Percentiles rank a stretch among this genome's conserved stretches.
Conservation (phyloP, 441 rosid genomes). For the Pelargonium myrrhifolium region DNA sequence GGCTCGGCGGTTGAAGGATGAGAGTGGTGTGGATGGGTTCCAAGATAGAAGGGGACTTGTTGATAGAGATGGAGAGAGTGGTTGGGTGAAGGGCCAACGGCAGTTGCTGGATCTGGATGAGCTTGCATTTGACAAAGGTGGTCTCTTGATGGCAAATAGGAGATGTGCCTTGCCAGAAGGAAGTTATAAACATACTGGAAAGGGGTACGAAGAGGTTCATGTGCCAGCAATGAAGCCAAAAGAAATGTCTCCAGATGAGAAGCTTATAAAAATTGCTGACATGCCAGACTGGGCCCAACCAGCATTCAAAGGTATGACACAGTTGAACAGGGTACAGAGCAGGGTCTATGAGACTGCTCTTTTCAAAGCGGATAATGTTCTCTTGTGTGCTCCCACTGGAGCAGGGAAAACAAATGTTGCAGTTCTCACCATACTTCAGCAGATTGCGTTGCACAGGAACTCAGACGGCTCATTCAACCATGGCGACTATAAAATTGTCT, state of each 20-base stretch:
- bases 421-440: conserved; percentile 25
- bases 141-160: conserved; percentile 83
- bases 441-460: conserved; percentile 21
- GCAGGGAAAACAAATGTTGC: conserved; percentile 27
- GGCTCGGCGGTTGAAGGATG: conserved; percentile 61
- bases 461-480: conserved; percentile 21
- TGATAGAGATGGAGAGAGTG: conserved; percentile 66
- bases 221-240: conserved; percentile 62
- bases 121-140: conserved; percentile 83
- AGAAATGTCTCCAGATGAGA: conserved; percentile 54
- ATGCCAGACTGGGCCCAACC: conserved; percentile 96
- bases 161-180: conserved; percentile 74
- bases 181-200: conserved; percentile 47
- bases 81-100: conserved; percentile 77
- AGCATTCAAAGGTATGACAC: conserved; percentile 83
- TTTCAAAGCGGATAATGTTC: conserved; percentile 61
- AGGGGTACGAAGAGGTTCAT: conserved; percentile 88
- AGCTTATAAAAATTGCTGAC: conserved; percentile 64
- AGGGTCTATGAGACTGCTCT: conserved; percentile 79
- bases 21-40: conserved; percentile 57
- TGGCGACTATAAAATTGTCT: conserved; percentile 23
- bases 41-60: conserved; percentile 49
- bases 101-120: conserved; percentile 80
- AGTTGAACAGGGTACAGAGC: conserved; percentile 89
- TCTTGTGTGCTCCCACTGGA: conserved; percentile 49